A percentile compares a stretch with the other conserved stretches of the same genome.
phyloP scores from a whole-genome alignment of 1,284 basidiomycete species.

The Microbotryum silenes-acaulis region DNA sequence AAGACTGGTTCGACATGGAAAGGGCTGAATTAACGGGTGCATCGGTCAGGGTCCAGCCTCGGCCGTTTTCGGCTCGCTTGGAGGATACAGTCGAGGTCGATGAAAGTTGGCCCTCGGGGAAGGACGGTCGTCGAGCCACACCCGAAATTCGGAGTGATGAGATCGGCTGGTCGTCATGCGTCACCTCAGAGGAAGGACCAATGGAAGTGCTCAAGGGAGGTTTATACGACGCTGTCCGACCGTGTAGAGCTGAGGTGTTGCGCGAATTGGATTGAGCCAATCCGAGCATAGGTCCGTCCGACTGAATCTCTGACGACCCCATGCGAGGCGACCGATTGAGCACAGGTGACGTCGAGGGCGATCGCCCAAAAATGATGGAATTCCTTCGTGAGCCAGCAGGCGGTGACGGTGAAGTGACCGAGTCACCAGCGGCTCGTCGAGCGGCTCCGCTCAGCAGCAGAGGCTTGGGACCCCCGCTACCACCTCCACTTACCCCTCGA shows the following conservation, averaged over 20 bases:
- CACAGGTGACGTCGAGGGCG: conserved; percentile 11
- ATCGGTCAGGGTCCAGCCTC: conserved; percentile 20
- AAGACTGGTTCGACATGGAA: too few species aligned
- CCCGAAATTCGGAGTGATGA: neutral
- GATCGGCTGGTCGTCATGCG: neutral
- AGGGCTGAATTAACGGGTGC: conserved; percentile 1
- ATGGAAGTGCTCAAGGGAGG: neutral
- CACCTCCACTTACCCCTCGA: neutral
- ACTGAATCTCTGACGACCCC: conserved; percentile 4
- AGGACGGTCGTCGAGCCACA: neutral
- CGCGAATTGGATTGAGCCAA: neutral
- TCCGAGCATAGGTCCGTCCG: conserved; percentile 12
- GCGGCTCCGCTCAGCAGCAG: conserved; percentile 14
- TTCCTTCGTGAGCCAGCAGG: neutral
- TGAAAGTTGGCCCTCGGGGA: neutral
- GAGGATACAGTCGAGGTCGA: neutral
- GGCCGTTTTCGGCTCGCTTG: neutral
- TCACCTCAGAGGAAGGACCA: neutral
- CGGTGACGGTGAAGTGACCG: conserved; percentile 4
- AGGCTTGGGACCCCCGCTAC: conserved; percentile 18
- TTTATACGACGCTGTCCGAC: neutral
- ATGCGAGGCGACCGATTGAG: neutral
- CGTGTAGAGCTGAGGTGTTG: neutral
- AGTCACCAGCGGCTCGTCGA: conserved; percentile 14
- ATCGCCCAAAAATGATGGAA: neutral